Conservation (phyloP, 2,329 filamentous ascomycete genomes). For the Trichocomaceae sp. region DNA sequence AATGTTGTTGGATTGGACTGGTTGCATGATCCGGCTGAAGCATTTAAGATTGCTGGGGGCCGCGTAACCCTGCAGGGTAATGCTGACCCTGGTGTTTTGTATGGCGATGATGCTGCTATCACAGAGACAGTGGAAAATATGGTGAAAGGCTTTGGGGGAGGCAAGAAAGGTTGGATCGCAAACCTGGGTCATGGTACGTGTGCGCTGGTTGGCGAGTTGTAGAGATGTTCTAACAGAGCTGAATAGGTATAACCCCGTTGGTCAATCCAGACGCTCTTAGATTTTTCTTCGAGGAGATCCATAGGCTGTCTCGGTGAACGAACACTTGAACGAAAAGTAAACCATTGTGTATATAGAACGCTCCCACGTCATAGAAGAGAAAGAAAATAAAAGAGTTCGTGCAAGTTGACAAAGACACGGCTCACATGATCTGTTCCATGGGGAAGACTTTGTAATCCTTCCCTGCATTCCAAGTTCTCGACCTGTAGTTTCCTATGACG, state of each 20-base stretch:
- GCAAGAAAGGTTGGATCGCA: conserved; percentile 90
- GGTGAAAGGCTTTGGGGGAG: conserved; percentile 75
- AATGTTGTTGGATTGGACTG: conserved; percentile 93
- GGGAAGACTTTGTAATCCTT: background rate
- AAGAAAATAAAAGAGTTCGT: background rate
- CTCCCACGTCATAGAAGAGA: background rate
- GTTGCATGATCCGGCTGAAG: conserved; percentile 81
- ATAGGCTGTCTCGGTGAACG: conserved; percentile 45
- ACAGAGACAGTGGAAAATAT: conserved; percentile 76
- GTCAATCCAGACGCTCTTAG: conserved; percentile 89
- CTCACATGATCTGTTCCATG: background rate
- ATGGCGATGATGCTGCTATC: conserved; percentile 75
- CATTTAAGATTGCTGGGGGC: conserved; percentile 70
- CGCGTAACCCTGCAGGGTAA: conserved; percentile 87
- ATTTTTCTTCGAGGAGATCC: conserved; percentile 91
- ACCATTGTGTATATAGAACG: background rate
- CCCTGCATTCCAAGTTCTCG: background rate
- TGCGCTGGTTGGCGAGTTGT: background rate
- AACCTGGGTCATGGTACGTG: conserved; percentile 86
- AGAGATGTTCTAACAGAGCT: conserved; percentile 19
- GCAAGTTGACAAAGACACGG: background rate
- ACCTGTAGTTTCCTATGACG: background rate
- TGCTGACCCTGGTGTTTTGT: conserved; percentile 87
- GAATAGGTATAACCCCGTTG: conserved; percentile 77
- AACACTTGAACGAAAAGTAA: background rate